These are phyloP conservation scores for Pyrrhoderma noxium DNA, from an alignment of 1,284 basidiomycete genomes.

Conservation along the genomic window DNA sequence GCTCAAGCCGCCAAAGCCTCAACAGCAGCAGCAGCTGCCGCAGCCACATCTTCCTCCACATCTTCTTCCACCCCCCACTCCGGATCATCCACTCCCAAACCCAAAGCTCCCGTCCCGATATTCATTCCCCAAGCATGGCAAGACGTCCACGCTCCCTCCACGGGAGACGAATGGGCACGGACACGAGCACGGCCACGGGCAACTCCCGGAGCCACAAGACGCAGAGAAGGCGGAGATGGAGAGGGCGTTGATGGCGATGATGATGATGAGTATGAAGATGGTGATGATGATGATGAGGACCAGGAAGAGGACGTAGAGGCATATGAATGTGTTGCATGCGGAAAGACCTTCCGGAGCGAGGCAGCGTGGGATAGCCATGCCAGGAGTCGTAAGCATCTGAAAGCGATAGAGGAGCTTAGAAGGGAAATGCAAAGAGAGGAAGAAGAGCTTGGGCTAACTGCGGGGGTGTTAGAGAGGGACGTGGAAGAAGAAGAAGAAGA, in stretches of 20 bases:
- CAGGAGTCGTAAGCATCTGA: conserved; percentile 91
- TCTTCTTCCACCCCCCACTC: conserved; percentile 19
- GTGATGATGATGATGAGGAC: conserved; percentile 59
- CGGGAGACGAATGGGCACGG: conserved; percentile 62
- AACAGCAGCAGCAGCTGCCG: conserved; percentile 12
- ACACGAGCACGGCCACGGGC: conserved; percentile 37
- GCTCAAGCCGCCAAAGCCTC: conserved; percentile 24
- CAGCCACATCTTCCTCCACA: conserved; percentile 14
- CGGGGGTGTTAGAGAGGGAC: conserved; percentile 4
- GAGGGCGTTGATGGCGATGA: conserved; percentile 28
- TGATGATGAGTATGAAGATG: conserved; percentile 33
- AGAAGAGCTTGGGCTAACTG: conserved; percentile 46
- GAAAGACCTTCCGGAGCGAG: conserved; percentile 86
- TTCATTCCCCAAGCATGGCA: conserved; percentile 86
- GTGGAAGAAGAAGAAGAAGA: conserved; percentile 20
- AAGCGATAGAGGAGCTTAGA: conserved; percentile 73
- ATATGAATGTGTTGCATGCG: conserved; percentile 96
- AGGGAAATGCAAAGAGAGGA: conserved; percentile 74
- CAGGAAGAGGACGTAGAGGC: conserved; percentile 54
- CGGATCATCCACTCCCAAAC: conserved; percentile 24
- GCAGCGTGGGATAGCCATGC: conserved; percentile 97
- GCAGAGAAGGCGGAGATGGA: conserved; percentile 55
- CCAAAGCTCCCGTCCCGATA: conserved; percentile 16
- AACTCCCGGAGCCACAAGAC: conserved; percentile 32
- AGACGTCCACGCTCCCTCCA: conserved; percentile 42